These are phyloP conservation scores for Mollisiaceae sp. DNA, from an alignment of 2,329 filamentous ascomycete species.

Conservation along the genomic window DNA sequence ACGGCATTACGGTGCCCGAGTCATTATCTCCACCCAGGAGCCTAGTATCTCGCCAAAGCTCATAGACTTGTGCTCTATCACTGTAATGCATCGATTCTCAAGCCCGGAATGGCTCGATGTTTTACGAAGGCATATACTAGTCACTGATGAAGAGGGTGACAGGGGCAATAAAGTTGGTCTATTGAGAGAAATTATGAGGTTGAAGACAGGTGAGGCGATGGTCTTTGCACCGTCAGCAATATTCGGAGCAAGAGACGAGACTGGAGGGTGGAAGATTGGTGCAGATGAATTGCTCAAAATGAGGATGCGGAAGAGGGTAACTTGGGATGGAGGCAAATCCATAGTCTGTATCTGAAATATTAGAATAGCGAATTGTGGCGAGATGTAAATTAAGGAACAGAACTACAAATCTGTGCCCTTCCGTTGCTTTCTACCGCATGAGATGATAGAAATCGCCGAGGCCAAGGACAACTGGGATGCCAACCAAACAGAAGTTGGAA, in stretches of 20 bases:
- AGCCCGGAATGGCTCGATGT: conserved; percentile 61
- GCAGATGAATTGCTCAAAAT: conserved; percentile 23
- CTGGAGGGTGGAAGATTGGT: conserved; percentile 14
- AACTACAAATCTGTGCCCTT: neutral
- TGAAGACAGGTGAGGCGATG: conserved; percentile 54
- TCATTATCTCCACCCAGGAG: conserved; percentile 79
- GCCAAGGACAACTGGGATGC: no score
- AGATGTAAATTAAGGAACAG: neutral
- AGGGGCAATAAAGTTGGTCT: conserved; percentile 36
- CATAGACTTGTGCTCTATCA: conserved; percentile 72
- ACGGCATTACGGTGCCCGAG: conserved; percentile 68
- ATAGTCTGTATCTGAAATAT: conserved; percentile 22
- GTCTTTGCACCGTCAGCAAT: conserved; percentile 53
- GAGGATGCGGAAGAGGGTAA: conserved; percentile 27
- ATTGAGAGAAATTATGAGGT: conserved; percentile 51
- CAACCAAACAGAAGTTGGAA: no score
- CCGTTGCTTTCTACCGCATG: no score
- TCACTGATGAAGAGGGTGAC: conserved; percentile 39
- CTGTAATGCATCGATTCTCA: conserved; percentile 73
- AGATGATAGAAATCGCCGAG: no score
- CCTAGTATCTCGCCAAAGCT: conserved; percentile 72
- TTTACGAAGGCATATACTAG: conserved; percentile 54
- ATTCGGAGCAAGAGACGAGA: conserved; percentile 36
- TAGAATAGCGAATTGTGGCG: neutral
- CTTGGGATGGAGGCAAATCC: conserved; percentile 27